These are phyloP conservation scores for Leccinum broughii DNA, from an alignment of 768 basidiomycete species.

Conservation along the genomic window DNA sequence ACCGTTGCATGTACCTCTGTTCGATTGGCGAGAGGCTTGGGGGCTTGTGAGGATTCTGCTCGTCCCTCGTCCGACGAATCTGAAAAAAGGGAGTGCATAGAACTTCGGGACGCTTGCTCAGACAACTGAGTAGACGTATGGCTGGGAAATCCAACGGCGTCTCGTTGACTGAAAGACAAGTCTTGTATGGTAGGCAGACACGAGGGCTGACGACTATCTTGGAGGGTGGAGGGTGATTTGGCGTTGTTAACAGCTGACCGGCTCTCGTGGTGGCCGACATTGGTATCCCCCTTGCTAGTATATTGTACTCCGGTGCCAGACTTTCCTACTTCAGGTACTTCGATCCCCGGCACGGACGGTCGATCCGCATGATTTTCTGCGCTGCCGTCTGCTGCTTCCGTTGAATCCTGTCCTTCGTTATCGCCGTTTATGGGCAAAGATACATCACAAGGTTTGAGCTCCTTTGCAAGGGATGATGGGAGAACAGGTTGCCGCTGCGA, in stretches of 20 bases:
- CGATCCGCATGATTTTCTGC: background rate
- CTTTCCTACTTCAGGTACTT: constrained; percentile 13
- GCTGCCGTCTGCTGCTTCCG: background rate
- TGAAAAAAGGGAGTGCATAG: constrained; percentile 33
- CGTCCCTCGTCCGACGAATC: constrained; percentile 4
- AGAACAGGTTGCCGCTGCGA: constrained; percentile 33
- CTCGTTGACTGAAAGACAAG: background rate
- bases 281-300: background rate
- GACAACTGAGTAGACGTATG: background rate
- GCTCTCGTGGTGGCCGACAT: background rate
- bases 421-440: constrained; percentile 10
- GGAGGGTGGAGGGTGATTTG: constrained; percentile 3
- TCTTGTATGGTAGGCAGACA: background rate
- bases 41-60: background rate
- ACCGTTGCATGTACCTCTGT: background rate
- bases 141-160: background rate
- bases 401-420: background rate
- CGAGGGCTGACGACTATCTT: background rate
- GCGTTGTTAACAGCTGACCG: constrained; percentile 11
- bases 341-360: constrained; percentile 1
- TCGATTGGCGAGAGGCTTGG: background rate
- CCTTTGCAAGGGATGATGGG: constrained; percentile 22
- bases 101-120: constrained; percentile 5
- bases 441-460: constrained; percentile 19
- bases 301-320: constrained; percentile 9